Percentiles rank a stretch among this genome's conserved stretches.
Conservation (phyloP, 208 protist genomes). For the Acanthamoeba triangularis region DNA sequence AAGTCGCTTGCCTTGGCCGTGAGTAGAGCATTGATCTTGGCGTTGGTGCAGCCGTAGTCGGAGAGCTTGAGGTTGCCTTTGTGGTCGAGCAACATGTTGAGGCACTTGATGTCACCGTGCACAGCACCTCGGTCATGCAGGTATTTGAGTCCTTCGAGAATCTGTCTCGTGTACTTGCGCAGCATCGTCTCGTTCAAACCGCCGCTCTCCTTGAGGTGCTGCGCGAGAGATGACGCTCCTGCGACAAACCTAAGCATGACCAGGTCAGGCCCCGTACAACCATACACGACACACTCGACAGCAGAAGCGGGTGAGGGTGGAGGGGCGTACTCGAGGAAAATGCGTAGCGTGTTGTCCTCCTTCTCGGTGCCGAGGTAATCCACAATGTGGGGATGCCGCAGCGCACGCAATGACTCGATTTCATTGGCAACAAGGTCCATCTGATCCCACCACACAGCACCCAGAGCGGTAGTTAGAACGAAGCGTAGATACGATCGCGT, state of each 20-base stretch:
- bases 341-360: slow-evolving; percentile 46
- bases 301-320: background rate
- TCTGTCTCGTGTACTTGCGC: slow-evolving; percentile 70
- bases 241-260: slow-evolving; percentile 26
- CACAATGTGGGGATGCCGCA: slow-evolving; percentile 62
- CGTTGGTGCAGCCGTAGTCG: slow-evolving; percentile 69
- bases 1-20: background rate
- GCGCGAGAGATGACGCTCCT: slow-evolving; percentile 11
- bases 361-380: slow-evolving; percentile 59
- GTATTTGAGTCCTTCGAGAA: slow-evolving; percentile 69
- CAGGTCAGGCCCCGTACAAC: background rate
- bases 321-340: slow-evolving; percentile 62
- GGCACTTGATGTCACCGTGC: slow-evolving; percentile 70
- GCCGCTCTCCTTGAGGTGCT: slow-evolving; percentile 18
- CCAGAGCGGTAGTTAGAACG: background rate
- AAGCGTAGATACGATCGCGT: too few relatives aligned
- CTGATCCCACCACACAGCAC: background rate
- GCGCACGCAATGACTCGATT: slow-evolving; percentile 20
- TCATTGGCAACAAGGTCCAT: slow-evolving; percentile 43
- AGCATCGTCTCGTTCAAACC: slow-evolving; percentile 64
- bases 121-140: slow-evolving; percentile 8
- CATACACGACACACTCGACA: background rate
- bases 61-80: slow-evolving; percentile 77
- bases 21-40: slow-evolving; percentile 33
- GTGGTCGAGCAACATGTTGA: slow-evolving; percentile 69